Percentiles rank a stretch among this genome's conserved stretches.
Evolutionary conservation across 2,329 filamentous ascomycete genomes (phyloP).

Genomic region (Clonostachys sp.): DNA sequence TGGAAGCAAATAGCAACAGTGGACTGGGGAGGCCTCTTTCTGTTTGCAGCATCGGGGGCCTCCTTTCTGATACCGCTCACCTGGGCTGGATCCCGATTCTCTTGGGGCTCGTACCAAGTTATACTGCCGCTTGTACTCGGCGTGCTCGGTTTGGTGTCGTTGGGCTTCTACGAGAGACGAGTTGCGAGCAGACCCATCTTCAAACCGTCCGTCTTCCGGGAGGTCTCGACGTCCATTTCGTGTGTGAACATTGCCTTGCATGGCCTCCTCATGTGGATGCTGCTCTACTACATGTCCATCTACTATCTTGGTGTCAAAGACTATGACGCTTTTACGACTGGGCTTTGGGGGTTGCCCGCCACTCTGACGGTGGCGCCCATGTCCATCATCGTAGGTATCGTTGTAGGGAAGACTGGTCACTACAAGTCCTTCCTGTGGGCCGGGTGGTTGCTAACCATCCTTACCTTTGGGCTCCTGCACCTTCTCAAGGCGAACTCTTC

Average conservation of each 20-base stretch:
- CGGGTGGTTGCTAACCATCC: constrained; percentile 56
- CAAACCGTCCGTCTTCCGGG: constrained; percentile 10
- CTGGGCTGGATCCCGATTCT: constrained; percentile 7
- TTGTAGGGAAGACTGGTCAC: constrained; percentile 48
- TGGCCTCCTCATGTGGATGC: constrained; percentile 18
- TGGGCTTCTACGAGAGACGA: constrained; percentile 10
- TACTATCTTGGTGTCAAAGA: constrained; percentile 15
- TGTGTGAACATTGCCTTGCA: constrained; percentile 12
- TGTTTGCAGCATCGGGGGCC: constrained; percentile 38
- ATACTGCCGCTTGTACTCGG: constrained; percentile 58
- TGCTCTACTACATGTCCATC: constrained; percentile 17
- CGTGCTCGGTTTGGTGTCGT: constrained; percentile 30
- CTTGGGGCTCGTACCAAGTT: constrained; percentile 19
- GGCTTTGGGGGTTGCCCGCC: constrained; percentile 51
- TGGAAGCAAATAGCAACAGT: constrained; percentile 23
- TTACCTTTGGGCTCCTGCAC: constrained; percentile 52
- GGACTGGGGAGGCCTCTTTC: constrained; percentile 56
- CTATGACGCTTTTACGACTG: constrained; percentile 12
- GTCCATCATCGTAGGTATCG: constrained; percentile 48
- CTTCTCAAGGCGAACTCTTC: constrained; percentile 42
- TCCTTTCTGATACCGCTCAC: constrained; percentile 9
- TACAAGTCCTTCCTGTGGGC: constrained; percentile 58
- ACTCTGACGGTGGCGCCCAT: constrained; percentile 61
- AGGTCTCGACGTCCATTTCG: constrained; percentile 10
- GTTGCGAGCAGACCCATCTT: constrained; percentile 12